These are phyloP conservation scores for Kodamaea plutei DNA, from an alignment of 1,139 yeast species.

Conservation along the genomic window DNA sequence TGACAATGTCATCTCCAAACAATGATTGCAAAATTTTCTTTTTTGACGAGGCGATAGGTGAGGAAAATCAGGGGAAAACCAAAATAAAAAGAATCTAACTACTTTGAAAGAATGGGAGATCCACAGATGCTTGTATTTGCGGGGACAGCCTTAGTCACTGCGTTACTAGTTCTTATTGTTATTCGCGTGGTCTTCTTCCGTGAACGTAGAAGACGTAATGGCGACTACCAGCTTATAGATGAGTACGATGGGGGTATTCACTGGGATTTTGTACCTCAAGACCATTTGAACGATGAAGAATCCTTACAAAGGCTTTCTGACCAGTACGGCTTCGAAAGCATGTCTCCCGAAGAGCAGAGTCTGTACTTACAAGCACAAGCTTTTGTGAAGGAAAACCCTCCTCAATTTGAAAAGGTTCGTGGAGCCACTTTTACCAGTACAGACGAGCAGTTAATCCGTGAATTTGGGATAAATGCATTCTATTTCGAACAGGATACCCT, in stretches of 20 bases:
- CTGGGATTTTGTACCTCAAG: slow-evolving; percentile 27
- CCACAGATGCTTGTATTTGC: slow-evolving; percentile 3
- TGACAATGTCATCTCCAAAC: not conserved
- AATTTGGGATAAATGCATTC: slow-evolving; percentile 40
- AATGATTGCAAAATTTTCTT: slow-evolving; percentile 1
- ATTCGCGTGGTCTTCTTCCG: slow-evolving; percentile 1
- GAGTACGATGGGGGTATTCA: slow-evolving; percentile 8
- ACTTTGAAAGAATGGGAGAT: too few relatives aligned
- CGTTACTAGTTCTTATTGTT: slow-evolving; percentile 1
- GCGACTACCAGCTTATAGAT: slow-evolving; percentile 9
- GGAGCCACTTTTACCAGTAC: slow-evolving; percentile 33
- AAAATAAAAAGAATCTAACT: not conserved
- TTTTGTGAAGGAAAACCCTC: slow-evolving; percentile 31
- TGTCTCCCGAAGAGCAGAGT: slow-evolving; percentile 44
- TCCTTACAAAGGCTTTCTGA: slow-evolving; percentile 32
- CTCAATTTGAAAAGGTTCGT: slow-evolving; percentile 26
- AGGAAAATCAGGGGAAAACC: slow-evolving; percentile 2
- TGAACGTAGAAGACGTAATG: slow-evolving; percentile 6
- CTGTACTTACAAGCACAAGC: slow-evolving; percentile 35
- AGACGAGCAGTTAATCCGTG: slow-evolving; percentile 28
- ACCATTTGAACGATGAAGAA: slow-evolving; percentile 43
- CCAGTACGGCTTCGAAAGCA: slow-evolving; percentile 33
- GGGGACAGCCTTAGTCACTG: slow-evolving; percentile 2
- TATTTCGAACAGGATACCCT: slow-evolving; percentile 32
- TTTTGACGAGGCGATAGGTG: too few relatives aligned